Evolutionary conservation across 2,329 filamentous ascomycete species (phyloP), one percentile per base, ranked within the genome.

Genomic region (Seiridium unicorne): DNA sequence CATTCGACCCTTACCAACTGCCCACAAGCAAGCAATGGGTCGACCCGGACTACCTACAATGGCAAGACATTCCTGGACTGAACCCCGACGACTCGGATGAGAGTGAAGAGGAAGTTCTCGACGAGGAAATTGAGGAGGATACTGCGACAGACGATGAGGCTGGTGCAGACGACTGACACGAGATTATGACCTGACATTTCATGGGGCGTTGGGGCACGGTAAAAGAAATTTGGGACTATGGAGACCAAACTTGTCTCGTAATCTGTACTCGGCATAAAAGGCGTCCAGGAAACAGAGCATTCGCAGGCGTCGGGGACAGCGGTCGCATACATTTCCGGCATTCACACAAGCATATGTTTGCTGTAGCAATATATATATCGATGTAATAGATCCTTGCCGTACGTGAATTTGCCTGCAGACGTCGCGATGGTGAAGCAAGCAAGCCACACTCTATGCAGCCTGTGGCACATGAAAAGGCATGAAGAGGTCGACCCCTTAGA

Each of bases 1-100:
- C 95, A 0, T 99, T 99, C 70, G 95, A 99, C 72, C 96, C 96
- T 2, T 99, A 98, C 74, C 90, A 94, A 69, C 80, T 99, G 55
- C 93, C 93, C 0, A 81, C 87, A 66, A 97, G 93, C 73, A 92
- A 91, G 74, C 84, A 87, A 61, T 98, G 95, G 96, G 78, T 99
- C 10, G 89, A 93, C 63, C 83, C 85, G 26, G 90, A 96, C 70
- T 97, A 97, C 70, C 83, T 94, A 36, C 82, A 88, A 55, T 97
- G 92, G 91, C 85, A 86, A 64, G 84, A 88, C 4, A 85, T 96
- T 42, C 87, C 88, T 0, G 91, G 90, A 0, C 76, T 93, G 9
- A 82, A 81, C 32, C 82, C 84, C 5, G 80, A 82, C 5, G 82
- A 81, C 11, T 78, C 84, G 53, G 82, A 83, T 34, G 82, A 83